Evolutionary conservation across 192 early-diverging fungal genomes (phyloP).

Genomic region (Mortierella hygrophila): DNA sequence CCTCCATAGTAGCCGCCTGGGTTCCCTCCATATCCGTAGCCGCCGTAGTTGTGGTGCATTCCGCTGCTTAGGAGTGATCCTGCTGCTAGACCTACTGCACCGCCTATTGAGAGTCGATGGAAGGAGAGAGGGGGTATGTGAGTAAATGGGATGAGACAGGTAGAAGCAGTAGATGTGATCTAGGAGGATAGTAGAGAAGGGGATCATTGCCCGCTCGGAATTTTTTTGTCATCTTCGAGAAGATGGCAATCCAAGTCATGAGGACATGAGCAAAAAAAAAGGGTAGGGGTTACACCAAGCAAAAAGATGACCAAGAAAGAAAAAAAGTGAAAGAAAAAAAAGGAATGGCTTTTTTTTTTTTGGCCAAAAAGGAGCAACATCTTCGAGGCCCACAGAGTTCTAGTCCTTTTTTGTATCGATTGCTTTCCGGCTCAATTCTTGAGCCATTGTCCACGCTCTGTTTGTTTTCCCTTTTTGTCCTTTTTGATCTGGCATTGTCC

Average conservation of each 20-base stretch:
- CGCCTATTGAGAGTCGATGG: not conserved
- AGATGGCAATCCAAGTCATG: not conserved
- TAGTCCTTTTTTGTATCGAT: not conserved
- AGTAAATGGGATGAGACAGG: too few relatives aligned
- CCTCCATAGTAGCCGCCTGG: constrained; percentile 14
- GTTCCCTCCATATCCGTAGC: not conserved
- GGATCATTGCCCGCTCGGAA: not conserved
- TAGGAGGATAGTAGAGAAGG: not conserved
- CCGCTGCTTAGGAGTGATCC: not conserved
- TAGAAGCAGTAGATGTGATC: not conserved
- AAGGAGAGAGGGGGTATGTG: not conserved
- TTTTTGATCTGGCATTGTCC: not conserved
- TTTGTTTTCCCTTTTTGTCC: too few relatives aligned
- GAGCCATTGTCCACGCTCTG: too few relatives aligned
- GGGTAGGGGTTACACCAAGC: not conserved
- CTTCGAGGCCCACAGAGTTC: not conserved
- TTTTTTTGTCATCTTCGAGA: not conserved
- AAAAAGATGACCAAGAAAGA: not conserved
- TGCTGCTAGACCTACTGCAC: not conserved
- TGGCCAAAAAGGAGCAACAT: not conserved
- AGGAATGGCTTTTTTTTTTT: not conserved
- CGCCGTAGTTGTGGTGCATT: not conserved
- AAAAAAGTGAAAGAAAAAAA: not conserved
- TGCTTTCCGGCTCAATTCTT: not conserved
- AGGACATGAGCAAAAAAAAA: not conserved